Conservation (phyloP, 345 rosid genomes). For the Sonneratia caseolaris region DNA sequence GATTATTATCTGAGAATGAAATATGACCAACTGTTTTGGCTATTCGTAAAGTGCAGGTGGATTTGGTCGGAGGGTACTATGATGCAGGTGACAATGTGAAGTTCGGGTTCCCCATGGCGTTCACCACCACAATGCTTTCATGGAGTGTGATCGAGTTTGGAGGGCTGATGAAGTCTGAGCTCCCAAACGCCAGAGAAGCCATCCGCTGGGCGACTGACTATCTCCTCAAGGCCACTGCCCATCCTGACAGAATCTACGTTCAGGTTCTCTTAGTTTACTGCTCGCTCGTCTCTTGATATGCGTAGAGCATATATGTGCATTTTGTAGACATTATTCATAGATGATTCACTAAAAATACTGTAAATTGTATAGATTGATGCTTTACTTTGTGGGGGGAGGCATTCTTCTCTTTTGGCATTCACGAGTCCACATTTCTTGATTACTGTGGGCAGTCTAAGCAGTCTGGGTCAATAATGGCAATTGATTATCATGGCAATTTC, state of each 20-base stretch:
- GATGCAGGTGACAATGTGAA: conserved; percentile 98
- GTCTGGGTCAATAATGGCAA: too few species aligned
- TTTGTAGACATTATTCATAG: too few species aligned
- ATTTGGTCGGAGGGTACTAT: conserved; percentile 93
- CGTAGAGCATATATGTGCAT: too few species aligned
- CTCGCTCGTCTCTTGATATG: too few species aligned
- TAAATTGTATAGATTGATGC: too few species aligned
- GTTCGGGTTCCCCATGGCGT: conserved; percentile 97
- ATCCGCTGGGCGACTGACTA: conserved; percentile 95
- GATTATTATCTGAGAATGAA: neutral
- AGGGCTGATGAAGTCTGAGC: conserved; percentile 71
- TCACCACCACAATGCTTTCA: conserved; percentile 84
- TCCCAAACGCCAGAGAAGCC: conserved; percentile 53
- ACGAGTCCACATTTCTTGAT: too few species aligned
- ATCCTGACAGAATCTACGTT: conserved; percentile 58
- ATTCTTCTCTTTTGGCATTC: too few species aligned
- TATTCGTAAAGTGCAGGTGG: conserved; percentile 51
- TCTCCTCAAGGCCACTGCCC: conserved; percentile 79
- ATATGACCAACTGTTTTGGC: neutral
- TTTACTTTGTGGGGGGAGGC: too few species aligned
- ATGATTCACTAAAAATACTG: too few species aligned
- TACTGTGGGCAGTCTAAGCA: too few species aligned
- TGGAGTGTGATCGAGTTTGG: conserved; percentile 99
- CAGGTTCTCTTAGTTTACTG: conserved; percentile 24
- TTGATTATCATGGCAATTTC: too few species aligned